phyloP scores from a whole-genome alignment of 305 asterid genomes.

The Plantago coronopus region DNA sequence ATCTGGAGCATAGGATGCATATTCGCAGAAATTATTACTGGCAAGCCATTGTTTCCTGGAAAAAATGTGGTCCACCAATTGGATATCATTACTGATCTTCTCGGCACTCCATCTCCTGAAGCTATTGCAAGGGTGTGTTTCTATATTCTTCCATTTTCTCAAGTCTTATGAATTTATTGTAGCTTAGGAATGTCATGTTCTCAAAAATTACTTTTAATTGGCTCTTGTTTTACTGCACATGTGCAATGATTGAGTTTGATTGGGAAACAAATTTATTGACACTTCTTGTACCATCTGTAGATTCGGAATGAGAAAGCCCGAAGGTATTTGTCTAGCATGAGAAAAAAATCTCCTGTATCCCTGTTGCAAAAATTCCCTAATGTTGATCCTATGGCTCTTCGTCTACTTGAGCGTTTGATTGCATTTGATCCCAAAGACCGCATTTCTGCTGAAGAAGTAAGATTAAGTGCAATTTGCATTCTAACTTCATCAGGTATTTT shows the following conservation, averaged over 20 bases:
- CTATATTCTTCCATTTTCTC: constrained; percentile 9
- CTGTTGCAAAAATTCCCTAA: constrained; percentile 67
- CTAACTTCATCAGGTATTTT: not conserved
- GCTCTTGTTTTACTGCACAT: not conserved
- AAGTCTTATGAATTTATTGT: not conserved
- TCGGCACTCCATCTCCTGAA: constrained; percentile 81
- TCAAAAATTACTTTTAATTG: not conserved
- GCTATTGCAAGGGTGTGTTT: constrained; percentile 74
- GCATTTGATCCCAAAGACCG: constrained; percentile 96
- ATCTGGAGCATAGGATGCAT: constrained; percentile 97
- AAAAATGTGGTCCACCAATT: constrained; percentile 77
- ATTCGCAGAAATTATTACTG: constrained; percentile 80
- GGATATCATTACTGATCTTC: constrained; percentile 84
- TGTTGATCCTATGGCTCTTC: constrained; percentile 81
- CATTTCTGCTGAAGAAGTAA: constrained; percentile 82
- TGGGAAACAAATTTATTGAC: constrained; percentile 6
- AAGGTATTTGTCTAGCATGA: constrained; percentile 78
- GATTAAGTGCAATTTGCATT: constrained; percentile 16
- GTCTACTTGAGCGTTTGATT: constrained; percentile 66
- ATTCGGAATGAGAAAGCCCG: constrained; percentile 87
- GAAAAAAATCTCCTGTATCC: constrained; percentile 55
- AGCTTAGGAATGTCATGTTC: not conserved
- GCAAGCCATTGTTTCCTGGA: constrained; percentile 87
- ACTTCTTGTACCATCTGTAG: constrained; percentile 35
- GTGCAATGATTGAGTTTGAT: not conserved